These are phyloP conservation scores for Diaporthe nobilis DNA, from an alignment of 2,329 filamentous ascomycete species.

Conservation along the genomic window DNA sequence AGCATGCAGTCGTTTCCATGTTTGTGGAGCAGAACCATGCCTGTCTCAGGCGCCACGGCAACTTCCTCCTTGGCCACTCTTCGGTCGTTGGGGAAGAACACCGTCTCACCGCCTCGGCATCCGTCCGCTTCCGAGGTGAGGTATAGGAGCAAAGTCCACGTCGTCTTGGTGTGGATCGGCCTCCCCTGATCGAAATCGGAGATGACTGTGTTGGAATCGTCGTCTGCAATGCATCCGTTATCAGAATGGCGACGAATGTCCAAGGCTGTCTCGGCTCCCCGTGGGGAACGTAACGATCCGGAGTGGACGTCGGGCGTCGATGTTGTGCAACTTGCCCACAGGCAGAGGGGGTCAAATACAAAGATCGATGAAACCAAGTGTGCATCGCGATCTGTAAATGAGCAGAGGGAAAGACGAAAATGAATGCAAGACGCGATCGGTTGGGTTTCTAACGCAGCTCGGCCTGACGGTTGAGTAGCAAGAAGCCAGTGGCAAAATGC, in stretches of 20 bases:
- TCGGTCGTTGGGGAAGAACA: constrained; percentile 84
- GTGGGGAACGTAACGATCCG: background rate
- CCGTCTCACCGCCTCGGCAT: constrained; percentile 88
- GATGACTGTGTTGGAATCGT: constrained; percentile 84
- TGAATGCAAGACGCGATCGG: constrained; percentile 4
- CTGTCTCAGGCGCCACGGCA: constrained; percentile 82
- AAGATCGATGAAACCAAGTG: background rate
- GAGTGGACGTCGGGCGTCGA: background rate
- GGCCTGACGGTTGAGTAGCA: constrained; percentile 15
- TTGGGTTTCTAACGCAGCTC: constrained; percentile 26
- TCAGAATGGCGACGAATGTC: constrained; percentile 40
- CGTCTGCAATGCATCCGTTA: constrained; percentile 69
- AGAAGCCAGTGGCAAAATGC: background rate
- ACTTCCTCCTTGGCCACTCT: constrained; percentile 74
- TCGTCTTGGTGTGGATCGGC: constrained; percentile 76
- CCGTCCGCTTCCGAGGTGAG: constrained; percentile 82
- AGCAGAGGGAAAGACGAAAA: constrained; percentile 6
- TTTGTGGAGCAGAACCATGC: constrained; percentile 87
- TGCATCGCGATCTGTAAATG: background rate
- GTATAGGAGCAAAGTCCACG: constrained; percentile 93
- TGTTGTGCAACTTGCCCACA: background rate
- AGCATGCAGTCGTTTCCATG: constrained; percentile 92
- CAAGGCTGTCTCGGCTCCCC: background rate
- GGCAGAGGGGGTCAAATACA: background rate
- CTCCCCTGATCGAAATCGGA: constrained; percentile 61